Conservation (phyloP, 1,284 basidiomycete species). For the Ganoderma resinaceum region DNA sequence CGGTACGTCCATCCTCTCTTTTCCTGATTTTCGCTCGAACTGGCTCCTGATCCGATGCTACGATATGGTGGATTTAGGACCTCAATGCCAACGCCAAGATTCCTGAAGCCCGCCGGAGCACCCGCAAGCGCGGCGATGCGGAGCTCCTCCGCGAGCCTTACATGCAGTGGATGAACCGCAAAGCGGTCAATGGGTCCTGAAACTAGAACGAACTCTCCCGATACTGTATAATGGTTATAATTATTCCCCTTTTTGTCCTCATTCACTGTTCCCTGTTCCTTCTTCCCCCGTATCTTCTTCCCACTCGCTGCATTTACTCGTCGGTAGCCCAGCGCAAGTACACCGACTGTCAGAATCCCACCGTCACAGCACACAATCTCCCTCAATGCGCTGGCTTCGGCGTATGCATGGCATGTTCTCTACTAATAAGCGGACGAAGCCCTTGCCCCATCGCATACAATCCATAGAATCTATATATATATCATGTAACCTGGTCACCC, state of each 20-base stretch:
- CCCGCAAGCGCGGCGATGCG: conserved; percentile 66
- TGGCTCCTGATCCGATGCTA: conserved; percentile 5
- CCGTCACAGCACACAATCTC: neutral
- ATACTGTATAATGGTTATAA: conserved; percentile 11
- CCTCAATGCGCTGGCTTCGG: neutral
- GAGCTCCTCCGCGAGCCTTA: conserved; percentile 80
- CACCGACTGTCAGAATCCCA: neutral
- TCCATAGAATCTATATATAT: conserved; percentile 13
- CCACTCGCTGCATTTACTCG: neutral
- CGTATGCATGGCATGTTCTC: conserved; percentile 9
- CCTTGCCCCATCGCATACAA: conserved; percentile 6
- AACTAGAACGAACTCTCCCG: conserved; percentile 8
- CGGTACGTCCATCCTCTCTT: conserved; percentile 56
- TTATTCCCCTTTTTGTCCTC: neutral
- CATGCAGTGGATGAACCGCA: conserved; percentile 84
- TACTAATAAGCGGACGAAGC: neutral
- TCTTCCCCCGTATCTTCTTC: neutral
- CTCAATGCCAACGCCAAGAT: conserved; percentile 68
- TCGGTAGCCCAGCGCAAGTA: neutral
- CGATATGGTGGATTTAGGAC: conserved; percentile 54
- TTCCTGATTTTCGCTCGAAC: neutral
- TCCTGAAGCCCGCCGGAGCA: conserved; percentile 80
- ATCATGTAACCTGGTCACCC: conserved; percentile 11
- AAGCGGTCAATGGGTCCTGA: conserved; percentile 53
- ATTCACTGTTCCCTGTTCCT: neutral